Percentiles rank a stretch among this genome's conserved stretches.
Conservation (phyloP, 2,329 filamentous ascomycete species). For the Monosporascus sp. region DNA sequence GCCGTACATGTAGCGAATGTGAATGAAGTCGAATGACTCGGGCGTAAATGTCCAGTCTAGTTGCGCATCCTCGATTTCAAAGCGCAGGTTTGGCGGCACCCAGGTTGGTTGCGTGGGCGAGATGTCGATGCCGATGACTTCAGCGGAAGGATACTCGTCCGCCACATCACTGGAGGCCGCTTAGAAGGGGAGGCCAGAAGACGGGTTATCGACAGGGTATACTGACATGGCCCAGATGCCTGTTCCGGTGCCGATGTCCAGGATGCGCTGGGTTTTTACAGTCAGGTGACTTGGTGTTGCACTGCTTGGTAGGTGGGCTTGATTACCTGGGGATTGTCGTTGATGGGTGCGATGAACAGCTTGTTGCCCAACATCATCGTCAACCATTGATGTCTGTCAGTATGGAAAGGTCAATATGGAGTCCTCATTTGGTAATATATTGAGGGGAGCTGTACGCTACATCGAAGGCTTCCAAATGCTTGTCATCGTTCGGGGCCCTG, state of each 20-base stretch:
- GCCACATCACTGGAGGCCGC: conserved; percentile 10
- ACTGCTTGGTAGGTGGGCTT: background rate
- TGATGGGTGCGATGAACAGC: too few species aligned
- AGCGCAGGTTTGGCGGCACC: conserved; percentile 14
- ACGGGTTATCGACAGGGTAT: background rate
- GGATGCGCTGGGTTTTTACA: background rate
- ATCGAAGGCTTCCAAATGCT: too few species aligned
- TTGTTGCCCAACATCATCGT: too few species aligned
- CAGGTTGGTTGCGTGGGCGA: conserved; percentile 17
- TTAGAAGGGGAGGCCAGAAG: background rate
- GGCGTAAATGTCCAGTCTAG: conserved; percentile 9
- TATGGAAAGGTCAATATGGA: too few species aligned
- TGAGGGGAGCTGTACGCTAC: too few species aligned
- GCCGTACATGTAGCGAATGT: conserved; percentile 15
- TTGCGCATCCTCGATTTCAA: conserved; percentile 17
- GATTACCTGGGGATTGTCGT: too few species aligned
- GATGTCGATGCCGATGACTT: conserved; percentile 21
- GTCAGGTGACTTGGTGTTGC: background rate
- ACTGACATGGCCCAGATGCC: conserved; percentile 14
- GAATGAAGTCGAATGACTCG: conserved; percentile 13
- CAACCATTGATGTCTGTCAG: too few species aligned
- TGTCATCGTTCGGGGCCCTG: background rate
- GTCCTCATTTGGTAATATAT: too few species aligned
- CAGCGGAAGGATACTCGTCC: conserved; percentile 9
- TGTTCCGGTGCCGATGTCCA: background rate